These are phyloP conservation scores for Chalciporus piperatus DNA, from an alignment of 768 basidiomycete species.

Conservation along the genomic window DNA sequence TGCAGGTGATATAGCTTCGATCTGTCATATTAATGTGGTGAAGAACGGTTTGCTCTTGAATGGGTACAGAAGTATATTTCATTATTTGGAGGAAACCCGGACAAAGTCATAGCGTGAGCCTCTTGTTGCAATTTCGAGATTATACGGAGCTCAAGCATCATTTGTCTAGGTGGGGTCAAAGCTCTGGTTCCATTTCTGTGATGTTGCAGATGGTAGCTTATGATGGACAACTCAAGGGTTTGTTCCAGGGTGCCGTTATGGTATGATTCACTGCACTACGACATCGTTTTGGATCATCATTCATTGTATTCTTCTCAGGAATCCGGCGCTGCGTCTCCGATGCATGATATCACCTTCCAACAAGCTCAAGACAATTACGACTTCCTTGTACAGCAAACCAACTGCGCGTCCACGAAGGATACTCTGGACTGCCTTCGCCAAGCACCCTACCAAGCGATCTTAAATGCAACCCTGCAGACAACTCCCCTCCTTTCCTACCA, in stretches of 20 bases:
- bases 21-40: no score
- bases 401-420: slow-evolving; percentile 9
- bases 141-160: no score
- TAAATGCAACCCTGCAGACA: slow-evolving; percentile 9
- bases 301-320: not conserved
- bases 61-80: slow-evolving; percentile 44
- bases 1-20: no score
- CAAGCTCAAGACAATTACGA: slow-evolving; percentile 14
- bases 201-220: slow-evolving; percentile 16
- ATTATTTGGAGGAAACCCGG: slow-evolving; percentile 40
- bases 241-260: slow-evolving; percentile 13
- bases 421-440: slow-evolving; percentile 17
- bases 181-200: slow-evolving; percentile 13
- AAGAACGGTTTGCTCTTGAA: slow-evolving; percentile 33
- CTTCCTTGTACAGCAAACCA: slow-evolving; percentile 10
- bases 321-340: slow-evolving; percentile 10
- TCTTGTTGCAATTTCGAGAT: no score
- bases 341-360: slow-evolving; percentile 4
- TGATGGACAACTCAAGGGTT: slow-evolving; percentile 11
- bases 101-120: slow-evolving; percentile 25
- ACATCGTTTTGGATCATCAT: no score
- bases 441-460: slow-evolving; percentile 12
- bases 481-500: slow-evolving; percentile 11
- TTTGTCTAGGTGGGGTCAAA: slow-evolving; percentile 9
- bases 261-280: not conserved